Evolutionary conservation across 2,329 filamentous ascomycete genomes (phyloP).

Genomic region (Pseudogymnoascus sp.): DNA sequence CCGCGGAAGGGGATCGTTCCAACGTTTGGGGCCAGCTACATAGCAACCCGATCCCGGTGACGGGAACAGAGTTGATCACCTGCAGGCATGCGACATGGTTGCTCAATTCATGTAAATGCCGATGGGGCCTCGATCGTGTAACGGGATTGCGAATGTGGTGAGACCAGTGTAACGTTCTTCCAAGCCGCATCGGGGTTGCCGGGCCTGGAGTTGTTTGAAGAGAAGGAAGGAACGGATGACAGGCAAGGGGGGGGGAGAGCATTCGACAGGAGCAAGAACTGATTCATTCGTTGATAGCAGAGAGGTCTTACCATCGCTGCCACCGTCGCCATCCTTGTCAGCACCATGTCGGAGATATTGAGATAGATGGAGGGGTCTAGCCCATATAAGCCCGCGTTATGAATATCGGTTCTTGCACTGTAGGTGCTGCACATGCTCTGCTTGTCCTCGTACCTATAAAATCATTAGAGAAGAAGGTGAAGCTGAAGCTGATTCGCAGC

Average conservation of each 20-base stretch:
- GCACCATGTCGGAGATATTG: not conserved
- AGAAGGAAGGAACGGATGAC: not conserved
- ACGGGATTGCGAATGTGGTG: not conserved
- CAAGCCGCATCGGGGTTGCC: not conserved
- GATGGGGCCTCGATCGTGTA: not conserved
- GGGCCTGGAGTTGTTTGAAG: not conserved
- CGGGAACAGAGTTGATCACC: not conserved
- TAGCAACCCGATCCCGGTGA: not conserved
- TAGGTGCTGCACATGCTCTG: not conserved
- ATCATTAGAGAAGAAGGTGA: not conserved
- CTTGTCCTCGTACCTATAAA: not conserved
- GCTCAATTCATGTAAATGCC: not conserved
- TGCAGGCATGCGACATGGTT: constrained; percentile 1
- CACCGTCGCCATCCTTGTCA: not conserved
- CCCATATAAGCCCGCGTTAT: not conserved
- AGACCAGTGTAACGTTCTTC: not conserved
- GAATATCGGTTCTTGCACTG: not conserved
- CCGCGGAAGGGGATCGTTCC: not conserved
- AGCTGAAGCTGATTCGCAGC: not conserved
- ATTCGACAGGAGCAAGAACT: not conserved
- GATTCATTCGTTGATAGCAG: not conserved
- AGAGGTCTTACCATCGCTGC: not conserved
- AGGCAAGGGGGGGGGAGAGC: not conserved
- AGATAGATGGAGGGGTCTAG: not conserved
- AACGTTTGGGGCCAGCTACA: not conserved